A percentile compares a stretch with the other conserved stretches of the same genome.
phyloP scores from a whole-genome alignment of 2,329 filamentous ascomycete genomes.

The Arthrobotrys sinensis region DNA sequence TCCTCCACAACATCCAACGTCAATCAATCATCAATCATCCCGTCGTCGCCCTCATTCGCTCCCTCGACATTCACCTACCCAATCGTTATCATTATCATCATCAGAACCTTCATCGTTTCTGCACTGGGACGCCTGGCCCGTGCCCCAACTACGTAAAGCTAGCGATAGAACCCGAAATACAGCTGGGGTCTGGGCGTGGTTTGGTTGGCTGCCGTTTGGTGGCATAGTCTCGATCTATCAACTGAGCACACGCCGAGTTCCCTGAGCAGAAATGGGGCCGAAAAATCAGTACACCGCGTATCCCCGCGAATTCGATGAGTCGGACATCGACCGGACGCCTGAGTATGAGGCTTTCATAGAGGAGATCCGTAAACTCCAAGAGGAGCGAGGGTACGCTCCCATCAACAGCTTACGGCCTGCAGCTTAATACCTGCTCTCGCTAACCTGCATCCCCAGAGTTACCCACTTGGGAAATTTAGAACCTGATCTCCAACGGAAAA shows the following conservation, averaged over 20 bases:
- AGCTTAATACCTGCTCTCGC: background rate
- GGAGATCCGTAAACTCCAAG: slow-evolving; percentile 80
- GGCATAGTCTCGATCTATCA: background rate
- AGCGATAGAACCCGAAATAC: background rate
- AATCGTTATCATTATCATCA: background rate
- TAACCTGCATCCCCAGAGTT: slow-evolving; percentile 70
- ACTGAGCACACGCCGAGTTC: background rate
- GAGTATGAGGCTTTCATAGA: slow-evolving; percentile 86
- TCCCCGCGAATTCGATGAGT: slow-evolving; percentile 63
- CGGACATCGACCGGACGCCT: slow-evolving; percentile 74
- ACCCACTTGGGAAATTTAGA: slow-evolving; percentile 77
- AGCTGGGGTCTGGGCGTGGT: background rate
- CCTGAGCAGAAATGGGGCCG: slow-evolving; percentile 66
- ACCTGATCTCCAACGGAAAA: slow-evolving; percentile 83
- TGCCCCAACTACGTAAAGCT: no score
- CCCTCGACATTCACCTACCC: no score
- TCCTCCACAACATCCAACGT: background rate
- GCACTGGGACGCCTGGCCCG: no score
- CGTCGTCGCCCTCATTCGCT: background rate
- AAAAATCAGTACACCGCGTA: slow-evolving; percentile 64
- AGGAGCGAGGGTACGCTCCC: slow-evolving; percentile 76
- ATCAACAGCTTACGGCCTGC: background rate
- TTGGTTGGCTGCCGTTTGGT: slow-evolving; percentile 11
- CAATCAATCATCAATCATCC: background rate
- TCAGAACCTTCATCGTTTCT: background rate